Percentiles rank a stretch among this genome's conserved stretches.
Conservation (phyloP, 768 basidiomycete genomes). For the Rhodosporidiobolus odoratus region DNA sequence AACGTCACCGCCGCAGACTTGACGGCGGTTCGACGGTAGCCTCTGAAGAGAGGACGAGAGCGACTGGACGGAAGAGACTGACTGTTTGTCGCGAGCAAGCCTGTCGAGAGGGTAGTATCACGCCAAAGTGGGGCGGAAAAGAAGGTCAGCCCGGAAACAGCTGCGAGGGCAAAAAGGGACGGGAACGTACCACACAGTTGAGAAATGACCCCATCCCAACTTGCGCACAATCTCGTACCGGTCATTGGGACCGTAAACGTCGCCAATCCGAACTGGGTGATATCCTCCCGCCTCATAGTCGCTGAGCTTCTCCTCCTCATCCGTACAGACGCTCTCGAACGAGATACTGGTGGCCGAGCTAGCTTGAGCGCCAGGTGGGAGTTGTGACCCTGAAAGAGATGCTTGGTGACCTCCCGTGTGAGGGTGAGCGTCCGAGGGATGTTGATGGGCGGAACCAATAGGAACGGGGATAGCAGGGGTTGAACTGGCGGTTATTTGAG, state of each 20-base stretch:
- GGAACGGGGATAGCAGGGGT: constrained; percentile 13
- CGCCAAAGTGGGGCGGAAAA: neutral
- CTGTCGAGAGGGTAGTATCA: neutral
- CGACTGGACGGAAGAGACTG: neutral
- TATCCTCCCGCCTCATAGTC: constrained; percentile 43
- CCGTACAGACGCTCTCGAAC: constrained; percentile 41
- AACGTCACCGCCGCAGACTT: neutral
- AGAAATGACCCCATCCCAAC: constrained; percentile 96
- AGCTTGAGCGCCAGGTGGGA: constrained; percentile 2
- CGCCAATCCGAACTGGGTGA: constrained; percentile 42
- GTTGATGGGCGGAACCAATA: constrained; percentile 13
- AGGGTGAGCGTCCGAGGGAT: constrained; percentile 27
- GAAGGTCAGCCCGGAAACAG: neutral
- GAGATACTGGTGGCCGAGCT: constrained; percentile 29
- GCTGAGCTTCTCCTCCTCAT: constrained; percentile 44
- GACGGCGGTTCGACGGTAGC: neutral
- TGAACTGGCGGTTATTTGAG: too few species aligned
- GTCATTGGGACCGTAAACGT: constrained; percentile 53
- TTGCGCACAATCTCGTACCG: constrained; percentile 84
- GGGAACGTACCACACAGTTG: constrained; percentile 66
- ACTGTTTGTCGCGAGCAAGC: constrained; percentile 30
- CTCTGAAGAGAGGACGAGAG: neutral
- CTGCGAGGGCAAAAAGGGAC: neutral
- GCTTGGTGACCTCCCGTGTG: constrained; percentile 30
- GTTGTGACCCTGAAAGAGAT: neutral